A percentile compares a stretch with the other conserved stretches of the same genome.
phyloP scores from a whole-genome alignment of 179 eudicot species.

The Beta macrorhiza region DNA sequence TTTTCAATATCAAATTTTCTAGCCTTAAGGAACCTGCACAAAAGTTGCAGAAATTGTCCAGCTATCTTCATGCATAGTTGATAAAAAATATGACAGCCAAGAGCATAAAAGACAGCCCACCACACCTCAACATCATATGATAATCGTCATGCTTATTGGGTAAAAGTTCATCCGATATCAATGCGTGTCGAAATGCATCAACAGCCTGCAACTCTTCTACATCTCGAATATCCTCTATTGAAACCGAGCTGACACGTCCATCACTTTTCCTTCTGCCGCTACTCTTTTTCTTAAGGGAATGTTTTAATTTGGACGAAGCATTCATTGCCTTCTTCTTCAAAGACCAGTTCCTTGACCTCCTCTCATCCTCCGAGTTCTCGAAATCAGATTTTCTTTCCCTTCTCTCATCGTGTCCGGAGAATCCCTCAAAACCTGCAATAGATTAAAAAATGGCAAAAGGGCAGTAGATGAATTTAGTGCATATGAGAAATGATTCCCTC shows the following conservation, averaged over 20 bases:
- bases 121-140: conserved; percentile 84
- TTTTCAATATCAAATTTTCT: conserved; percentile 92
- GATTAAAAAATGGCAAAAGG: conserved; percentile 6
- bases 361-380: conserved; percentile 87
- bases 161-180: conserved; percentile 65
- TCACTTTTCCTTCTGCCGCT: conserved; percentile 67
- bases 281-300: conserved; percentile 76
- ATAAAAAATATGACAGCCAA: not conserved
- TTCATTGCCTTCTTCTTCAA: conserved; percentile 75
- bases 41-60: conserved; percentile 1
- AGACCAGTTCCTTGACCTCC: conserved; percentile 72
- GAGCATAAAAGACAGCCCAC: not conserved
- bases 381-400: conserved; percentile 81
- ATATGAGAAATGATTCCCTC: not conserved
- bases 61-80: not conserved
- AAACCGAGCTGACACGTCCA: conserved; percentile 82
- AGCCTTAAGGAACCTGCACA: conserved; percentile 85
- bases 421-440: conserved; percentile 71
- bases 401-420: conserved; percentile 62
- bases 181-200: conserved; percentile 70
- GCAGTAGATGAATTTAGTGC: not conserved
- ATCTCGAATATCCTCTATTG: conserved; percentile 87
- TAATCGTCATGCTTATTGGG: conserved; percentile 71
- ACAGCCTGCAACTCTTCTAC: conserved; percentile 73
- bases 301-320: conserved; percentile 77